Evolutionary conservation across 139 green algal genomes (phyloP).

Genomic region (Tetraselmis chui): DNA sequence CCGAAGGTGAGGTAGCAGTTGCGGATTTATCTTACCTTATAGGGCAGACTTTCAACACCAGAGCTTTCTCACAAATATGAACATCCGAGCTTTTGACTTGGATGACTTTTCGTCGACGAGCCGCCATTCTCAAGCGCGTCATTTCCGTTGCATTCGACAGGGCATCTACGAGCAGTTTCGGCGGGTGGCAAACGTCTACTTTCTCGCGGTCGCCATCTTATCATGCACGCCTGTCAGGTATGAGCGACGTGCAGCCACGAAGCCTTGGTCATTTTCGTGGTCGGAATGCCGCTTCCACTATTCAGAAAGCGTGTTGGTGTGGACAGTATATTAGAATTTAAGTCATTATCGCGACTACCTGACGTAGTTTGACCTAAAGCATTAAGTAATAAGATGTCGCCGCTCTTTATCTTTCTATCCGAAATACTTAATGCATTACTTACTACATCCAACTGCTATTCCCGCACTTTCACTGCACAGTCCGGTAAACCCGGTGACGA

Average conservation of each 20-base stretch:
- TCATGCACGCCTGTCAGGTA: conserved; percentile 54
- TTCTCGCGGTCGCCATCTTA: conserved; percentile 58
- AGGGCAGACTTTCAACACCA: background rate
- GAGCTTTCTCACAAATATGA: background rate
- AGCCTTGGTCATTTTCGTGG: conserved; percentile 7
- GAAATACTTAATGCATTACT: background rate
- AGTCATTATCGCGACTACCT: background rate
- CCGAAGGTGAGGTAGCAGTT: conserved; percentile 65
- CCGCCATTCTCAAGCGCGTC: background rate
- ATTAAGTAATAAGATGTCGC: too few relatives aligned
- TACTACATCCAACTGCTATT: conserved; percentile 15
- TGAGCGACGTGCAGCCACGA: conserved; percentile 30
- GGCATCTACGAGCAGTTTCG: conserved; percentile 10
- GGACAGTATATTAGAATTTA: background rate
- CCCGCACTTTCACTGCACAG: background rate
- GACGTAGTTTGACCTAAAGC: background rate
- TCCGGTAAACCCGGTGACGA: conserved; percentile 20
- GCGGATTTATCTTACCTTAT: conserved; percentile 35
- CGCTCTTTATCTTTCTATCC: background rate
- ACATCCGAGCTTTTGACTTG: background rate
- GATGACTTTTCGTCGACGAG: background rate
- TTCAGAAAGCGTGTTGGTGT: background rate
- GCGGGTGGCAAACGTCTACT: conserved; percentile 75
- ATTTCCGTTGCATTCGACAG: background rate
- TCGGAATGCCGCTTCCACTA: background rate